Conservation (phyloP, 345 rosid species). For the Limnanthes douglasii region DNA sequence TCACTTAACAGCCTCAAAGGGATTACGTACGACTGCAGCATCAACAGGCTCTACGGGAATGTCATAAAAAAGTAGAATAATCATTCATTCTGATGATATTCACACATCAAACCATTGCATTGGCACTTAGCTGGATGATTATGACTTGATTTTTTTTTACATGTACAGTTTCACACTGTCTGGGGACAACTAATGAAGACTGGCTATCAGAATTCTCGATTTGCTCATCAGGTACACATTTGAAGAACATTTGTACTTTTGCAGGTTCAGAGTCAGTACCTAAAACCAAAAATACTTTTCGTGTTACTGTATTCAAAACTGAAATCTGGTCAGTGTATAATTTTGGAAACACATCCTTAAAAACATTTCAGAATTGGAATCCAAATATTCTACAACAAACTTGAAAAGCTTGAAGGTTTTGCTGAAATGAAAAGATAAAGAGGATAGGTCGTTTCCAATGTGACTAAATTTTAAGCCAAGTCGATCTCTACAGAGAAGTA, state of each 20-base stretch:
- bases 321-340: too few species aligned
- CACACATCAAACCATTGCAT: background rate
- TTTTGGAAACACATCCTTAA: background rate
- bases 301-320: background rate
- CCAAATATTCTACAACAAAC: too few species aligned
- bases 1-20: conserved; percentile 28
- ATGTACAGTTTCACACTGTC: conserved; percentile 65
- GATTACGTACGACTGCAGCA: conserved; percentile 38
- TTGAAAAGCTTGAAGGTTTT: too few species aligned
- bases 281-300: background rate
- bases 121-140: background rate
- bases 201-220: conserved; percentile 90
- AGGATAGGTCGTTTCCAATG: too few species aligned
- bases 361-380: too few species aligned
- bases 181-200: conserved; percentile 99
- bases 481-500: too few species aligned
- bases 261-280: too few species aligned
- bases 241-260: background rate
- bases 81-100: background rate
- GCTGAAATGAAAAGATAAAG: too few species aligned
- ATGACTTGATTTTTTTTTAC: background rate
- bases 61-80: conserved; percentile 52
- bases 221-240: conserved; percentile 99
- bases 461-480: too few species aligned
- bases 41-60: conserved; percentile 56